Evolutionary conservation across 352 stramenopile species (phyloP), one percentile per base, ranked within the genome.

Genomic region (Globisporangium perplexum): DNA sequence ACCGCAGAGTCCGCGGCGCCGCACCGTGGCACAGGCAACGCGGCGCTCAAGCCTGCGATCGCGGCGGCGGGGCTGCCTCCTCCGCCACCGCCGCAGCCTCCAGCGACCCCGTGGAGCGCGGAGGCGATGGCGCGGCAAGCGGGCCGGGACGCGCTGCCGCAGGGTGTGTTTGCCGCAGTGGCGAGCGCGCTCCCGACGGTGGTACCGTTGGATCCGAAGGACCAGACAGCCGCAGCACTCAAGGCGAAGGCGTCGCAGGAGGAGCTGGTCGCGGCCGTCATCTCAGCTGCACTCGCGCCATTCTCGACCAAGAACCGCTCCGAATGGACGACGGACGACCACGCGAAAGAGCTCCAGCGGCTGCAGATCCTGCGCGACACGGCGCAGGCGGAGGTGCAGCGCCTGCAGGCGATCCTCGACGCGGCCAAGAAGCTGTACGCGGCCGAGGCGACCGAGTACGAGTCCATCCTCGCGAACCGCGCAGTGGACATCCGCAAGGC

Each of bases 401-500:
- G 71, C 0, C 48, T 77, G 23, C 72, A 77, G 23, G 43, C 59
- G 18, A 64, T 83, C 20, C 52, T 68, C 22, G 47, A 61, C 11
- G 67, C 69, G 31, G 41, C 62, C 17, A 60, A 69, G 47, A 64
- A 68, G 38, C 55, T 83, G 8, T 62, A 71, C 36, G 47, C 26
- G 6, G 60, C 65, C 11, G 60, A 80, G 43, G 69, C 64, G 53
- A 64, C 57, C 28, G 57, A 59, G n/a, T 53, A 74, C 5, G 65
- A 80, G 54, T 62, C 74, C 20, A 69, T 67, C 2, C 53, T 66
- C 10, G 61, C 69, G 8, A 50, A 44, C 7, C 63, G 51, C n/a
- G 64, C 69, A 4, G 24, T 80, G 7, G 68, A 80, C 50, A 60
- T 78, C 36, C 68, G 62, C 20, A 39, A 62, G 18, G 53, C 71